These are phyloP conservation scores for Cystofilobasidium bisporidii DNA, from an alignment of 768 basidiomycete genomes.

Conservation along the genomic window DNA sequence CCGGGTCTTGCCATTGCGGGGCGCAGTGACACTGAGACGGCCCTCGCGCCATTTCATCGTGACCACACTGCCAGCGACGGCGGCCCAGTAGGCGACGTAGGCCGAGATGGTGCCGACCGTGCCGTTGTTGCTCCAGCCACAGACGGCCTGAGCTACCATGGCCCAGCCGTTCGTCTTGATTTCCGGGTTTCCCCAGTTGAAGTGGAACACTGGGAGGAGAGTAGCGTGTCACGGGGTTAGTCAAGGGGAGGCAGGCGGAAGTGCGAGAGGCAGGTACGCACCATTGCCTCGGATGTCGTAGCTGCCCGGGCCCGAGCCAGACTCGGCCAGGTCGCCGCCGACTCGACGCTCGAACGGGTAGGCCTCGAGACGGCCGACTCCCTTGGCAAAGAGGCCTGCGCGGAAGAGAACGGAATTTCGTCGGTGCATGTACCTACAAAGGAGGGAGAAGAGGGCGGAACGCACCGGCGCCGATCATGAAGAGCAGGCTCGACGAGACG, in stretches of 20 bases:
- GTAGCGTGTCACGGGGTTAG: neutral
- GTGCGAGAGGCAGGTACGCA: neutral
- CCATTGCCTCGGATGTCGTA: conserved; percentile 20
- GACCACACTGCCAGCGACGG: conserved; percentile 1
- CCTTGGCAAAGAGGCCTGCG: conserved; percentile 28
- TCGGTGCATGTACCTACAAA: no score
- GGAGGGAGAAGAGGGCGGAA: neutral
- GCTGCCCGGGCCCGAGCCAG: conserved; percentile 20
- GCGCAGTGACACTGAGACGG: neutral
- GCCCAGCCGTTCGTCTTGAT: conserved; percentile 29
- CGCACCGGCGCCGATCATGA: conserved; percentile 26
- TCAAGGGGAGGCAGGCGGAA: neutral
- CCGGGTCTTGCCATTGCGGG: neutral
- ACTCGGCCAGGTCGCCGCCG: conserved; percentile 25
- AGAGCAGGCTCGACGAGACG: conserved; percentile 18
- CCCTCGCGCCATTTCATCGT: conserved; percentile 22
- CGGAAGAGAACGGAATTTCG: no score
- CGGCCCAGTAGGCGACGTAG: conserved; percentile 21
- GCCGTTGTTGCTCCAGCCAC: conserved; percentile 26
- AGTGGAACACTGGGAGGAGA: neutral
- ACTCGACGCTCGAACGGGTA: conserved; percentile 19
- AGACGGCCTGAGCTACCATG: conserved; percentile 22
- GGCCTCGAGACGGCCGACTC: conserved; percentile 16
- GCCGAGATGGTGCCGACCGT: neutral
- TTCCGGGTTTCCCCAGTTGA: conserved; percentile 1